These are phyloP conservation scores for Phytophthora ramorum DNA, from an alignment of 352 stramenopile species.

Conservation along the genomic window DNA sequence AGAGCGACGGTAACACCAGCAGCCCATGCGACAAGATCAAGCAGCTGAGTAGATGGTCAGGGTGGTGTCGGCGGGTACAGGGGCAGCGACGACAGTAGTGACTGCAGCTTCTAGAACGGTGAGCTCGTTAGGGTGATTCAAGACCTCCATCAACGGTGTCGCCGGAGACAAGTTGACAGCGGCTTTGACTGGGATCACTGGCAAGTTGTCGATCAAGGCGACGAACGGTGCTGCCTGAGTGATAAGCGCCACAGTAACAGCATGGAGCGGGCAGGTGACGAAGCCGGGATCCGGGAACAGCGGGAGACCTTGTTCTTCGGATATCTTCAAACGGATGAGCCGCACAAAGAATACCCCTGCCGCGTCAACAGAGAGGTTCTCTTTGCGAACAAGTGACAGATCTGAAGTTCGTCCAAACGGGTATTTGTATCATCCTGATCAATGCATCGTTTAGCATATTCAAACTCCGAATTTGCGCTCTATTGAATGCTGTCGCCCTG, in stretches of 20 bases:
- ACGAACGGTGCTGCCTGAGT: slow-evolving; percentile 8
- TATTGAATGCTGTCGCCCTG: neutral
- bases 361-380: slow-evolving; percentile 22
- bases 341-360: slow-evolving; percentile 33
- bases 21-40: slow-evolving; percentile 3
- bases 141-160: slow-evolving; percentile 1
- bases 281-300: slow-evolving; percentile 31
- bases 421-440: slow-evolving; percentile 15
- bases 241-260: slow-evolving; percentile 18
- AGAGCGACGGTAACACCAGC: slow-evolving; percentile 13
- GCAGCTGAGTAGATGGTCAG: slow-evolving; percentile 23
- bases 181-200: neutral
- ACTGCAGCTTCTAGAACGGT: neutral
- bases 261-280: slow-evolving; percentile 27
- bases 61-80: neutral
- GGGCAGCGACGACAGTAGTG: neutral
- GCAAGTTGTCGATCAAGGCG: slow-evolving; percentile 7
- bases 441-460: neutral
- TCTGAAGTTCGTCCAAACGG: slow-evolving; percentile 41
- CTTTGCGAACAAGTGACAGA: slow-evolving; percentile 24
- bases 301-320: slow-evolving; percentile 34
- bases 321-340: slow-evolving; percentile 40
- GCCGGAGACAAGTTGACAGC: neutral
- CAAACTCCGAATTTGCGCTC: neutral
- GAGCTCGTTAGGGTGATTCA: neutral